Evolutionary conservation across 2,329 filamentous ascomycete species (phyloP).

Genomic region (Leptosphaerulina australis): DNA sequence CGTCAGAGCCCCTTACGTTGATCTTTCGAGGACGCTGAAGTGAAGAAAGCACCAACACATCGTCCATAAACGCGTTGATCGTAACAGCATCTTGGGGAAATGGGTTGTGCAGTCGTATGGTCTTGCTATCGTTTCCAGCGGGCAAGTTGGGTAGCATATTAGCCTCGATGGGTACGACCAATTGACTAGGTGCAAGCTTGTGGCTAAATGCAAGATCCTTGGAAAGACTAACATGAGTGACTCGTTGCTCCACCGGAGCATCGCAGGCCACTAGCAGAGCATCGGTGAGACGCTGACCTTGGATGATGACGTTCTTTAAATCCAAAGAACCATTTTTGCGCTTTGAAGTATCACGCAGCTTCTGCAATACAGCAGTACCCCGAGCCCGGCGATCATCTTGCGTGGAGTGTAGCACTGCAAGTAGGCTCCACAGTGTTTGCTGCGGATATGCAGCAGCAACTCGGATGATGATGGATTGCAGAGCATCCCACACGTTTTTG

Average conservation of each 20-base stretch:
- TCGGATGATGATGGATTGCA: slow-evolving; percentile 81
- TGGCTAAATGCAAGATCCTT: slow-evolving; percentile 83
- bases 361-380: slow-evolving; percentile 53
- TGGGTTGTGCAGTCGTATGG: slow-evolving; percentile 74
- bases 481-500: slow-evolving; percentile 72
- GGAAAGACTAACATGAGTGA: slow-evolving; percentile 74
- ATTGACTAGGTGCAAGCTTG: slow-evolving; percentile 76
- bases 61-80: slow-evolving; percentile 79
- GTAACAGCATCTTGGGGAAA: slow-evolving; percentile 88
- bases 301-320: slow-evolving; percentile 72
- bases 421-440: slow-evolving; percentile 88
- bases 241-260: slow-evolving; percentile 74
- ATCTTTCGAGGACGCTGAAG: slow-evolving; percentile 91
- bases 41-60: slow-evolving; percentile 88
- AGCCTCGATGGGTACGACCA: slow-evolving; percentile 88
- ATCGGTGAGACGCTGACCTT: slow-evolving; percentile 82
- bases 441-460: slow-evolving; percentile 88
- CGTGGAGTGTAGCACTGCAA: slow-evolving; percentile 83
- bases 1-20: slow-evolving; percentile 86
- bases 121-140: slow-evolving; percentile 69
- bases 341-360: slow-evolving; percentile 58
- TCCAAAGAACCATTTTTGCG: slow-evolving; percentile 64
- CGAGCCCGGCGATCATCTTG: slow-evolving; percentile 70
- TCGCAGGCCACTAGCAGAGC: slow-evolving; percentile 82
- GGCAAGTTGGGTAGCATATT: slow-evolving; percentile 85